Evolutionary conservation across 768 basidiomycete genomes (phyloP).

Genomic region (Amanita pallidorosea): DNA sequence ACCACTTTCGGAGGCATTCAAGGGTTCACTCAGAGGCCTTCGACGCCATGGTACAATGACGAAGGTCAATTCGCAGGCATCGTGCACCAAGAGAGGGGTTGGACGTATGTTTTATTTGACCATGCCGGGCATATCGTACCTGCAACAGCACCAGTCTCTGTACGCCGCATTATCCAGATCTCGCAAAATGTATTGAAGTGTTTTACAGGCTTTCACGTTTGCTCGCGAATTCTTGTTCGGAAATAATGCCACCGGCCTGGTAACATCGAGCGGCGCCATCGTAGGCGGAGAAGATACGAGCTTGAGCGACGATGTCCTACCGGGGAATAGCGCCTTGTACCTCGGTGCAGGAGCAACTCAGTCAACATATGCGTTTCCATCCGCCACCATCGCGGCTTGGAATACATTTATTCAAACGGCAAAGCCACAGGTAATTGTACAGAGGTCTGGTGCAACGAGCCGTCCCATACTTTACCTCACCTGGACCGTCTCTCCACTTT

Average conservation of each 20-base stretch:
- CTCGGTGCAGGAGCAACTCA: slow-evolving; percentile 39
- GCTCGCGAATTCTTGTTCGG: slow-evolving; percentile 61
- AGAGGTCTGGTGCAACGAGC: neutral
- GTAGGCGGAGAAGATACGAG: slow-evolving; percentile 39
- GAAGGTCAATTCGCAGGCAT: slow-evolving; percentile 51
- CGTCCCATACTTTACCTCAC: neutral
- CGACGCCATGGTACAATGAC: slow-evolving; percentile 59
- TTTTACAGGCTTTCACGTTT: slow-evolving; percentile 45
- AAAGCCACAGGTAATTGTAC: slow-evolving; percentile 5
- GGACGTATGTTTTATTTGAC: slow-evolving; percentile 40
- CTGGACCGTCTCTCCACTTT: neutral
- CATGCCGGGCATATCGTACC: slow-evolving; percentile 33
- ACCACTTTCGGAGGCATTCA: slow-evolving; percentile 72
- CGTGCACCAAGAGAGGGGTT: slow-evolving; percentile 64
- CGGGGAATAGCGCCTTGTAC: slow-evolving; percentile 45
- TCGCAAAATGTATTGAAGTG: neutral
- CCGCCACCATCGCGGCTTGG: slow-evolving; percentile 49
- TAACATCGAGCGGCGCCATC: slow-evolving; percentile 26
- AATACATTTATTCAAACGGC: slow-evolving; percentile 32
- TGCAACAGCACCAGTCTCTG: slow-evolving; percentile 21
- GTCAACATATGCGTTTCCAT: slow-evolving; percentile 45
- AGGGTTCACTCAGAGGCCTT: slow-evolving; percentile 60
- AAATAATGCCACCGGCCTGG: slow-evolving; percentile 45
- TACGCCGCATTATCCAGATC: slow-evolving; percentile 13
- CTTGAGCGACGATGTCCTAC: slow-evolving; percentile 35